Evolutionary conservation across 1,284 basidiomycete genomes (phyloP), one percentile per base, ranked within the genome.

Genomic region (Boletus austroedulis): DNA sequence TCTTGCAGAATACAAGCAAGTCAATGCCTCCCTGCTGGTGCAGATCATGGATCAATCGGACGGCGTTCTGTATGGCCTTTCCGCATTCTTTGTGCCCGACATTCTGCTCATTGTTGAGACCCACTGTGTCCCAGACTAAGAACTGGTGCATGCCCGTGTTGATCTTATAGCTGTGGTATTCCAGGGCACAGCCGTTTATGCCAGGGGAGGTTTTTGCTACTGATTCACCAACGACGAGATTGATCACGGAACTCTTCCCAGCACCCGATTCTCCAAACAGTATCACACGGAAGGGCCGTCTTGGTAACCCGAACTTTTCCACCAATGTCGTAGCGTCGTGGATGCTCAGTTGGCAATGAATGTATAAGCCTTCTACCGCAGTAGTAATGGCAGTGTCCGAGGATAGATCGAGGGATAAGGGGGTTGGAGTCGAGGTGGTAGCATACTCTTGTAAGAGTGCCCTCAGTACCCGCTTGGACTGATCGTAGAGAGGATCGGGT

Each of bases 1-100:
- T 64, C 28, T 74, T 74, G 67, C 73, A 75, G 49, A 74, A 77
- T 19, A 79, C 61, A 24, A 79, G 71, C 47, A 78, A 65, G 59
- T 68, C 72, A 34, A 78, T 60, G 1, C 76, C 76, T 9, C 66
- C 73, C 36, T 51, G 55, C 7, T 15, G 19, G 4, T 67, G 58
- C n/a, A 79, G 62, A 19, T 62, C 65, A 10, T 59, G 63, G 34
- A 80, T 60, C 19, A 80, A 64, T 2, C 56, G 53, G 46, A 68
- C 73, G 19, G 78, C 71, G n/a, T 73, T 65, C 15, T 66, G 58
- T 38, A 79, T 67, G 8, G 75, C 74, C 11, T 67, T 43, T 57
- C 59, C 21, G 59, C 64, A 55, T 57, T 62, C 7, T 47, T 54
- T 53, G 14, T 62, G 56, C 9, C 52, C 57, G 14, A 59, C 43